Conservation (phyloP, 2,329 filamentous ascomycete genomes). For the Nemania sp. region DNA sequence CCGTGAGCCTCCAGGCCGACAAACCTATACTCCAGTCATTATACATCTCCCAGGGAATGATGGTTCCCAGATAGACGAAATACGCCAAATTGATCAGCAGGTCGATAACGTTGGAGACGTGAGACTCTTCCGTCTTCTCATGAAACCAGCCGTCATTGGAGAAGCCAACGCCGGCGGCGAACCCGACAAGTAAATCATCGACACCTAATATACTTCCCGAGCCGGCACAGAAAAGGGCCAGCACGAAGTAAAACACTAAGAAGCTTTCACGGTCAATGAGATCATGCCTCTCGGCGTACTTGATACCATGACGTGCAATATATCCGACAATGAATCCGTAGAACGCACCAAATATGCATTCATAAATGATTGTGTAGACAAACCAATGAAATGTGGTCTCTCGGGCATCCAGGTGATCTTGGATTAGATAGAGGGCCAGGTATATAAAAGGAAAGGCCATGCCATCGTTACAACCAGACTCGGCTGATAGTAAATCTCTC, state of each 20-base stretch:
- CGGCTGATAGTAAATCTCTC: slow-evolving; percentile 89
- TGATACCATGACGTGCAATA: slow-evolving; percentile 86
- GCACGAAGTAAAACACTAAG: slow-evolving; percentile 96
- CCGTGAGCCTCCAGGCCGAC: slow-evolving; percentile 86
- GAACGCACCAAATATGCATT: slow-evolving; percentile 90
- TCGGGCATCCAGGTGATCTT: slow-evolving; percentile 70
- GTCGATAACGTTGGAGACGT: slow-evolving; percentile 99
- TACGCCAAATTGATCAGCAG: slow-evolving; percentile 95
- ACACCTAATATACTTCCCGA: slow-evolving; percentile 89
- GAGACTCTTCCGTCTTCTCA: slow-evolving; percentile 96
- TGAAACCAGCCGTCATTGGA: slow-evolving; percentile 99
- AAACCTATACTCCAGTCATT: slow-evolving; percentile 76
- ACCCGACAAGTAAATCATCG: slow-evolving; percentile 93
- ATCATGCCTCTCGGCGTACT: slow-evolving; percentile 79
- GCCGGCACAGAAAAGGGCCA: slow-evolving; percentile 93
- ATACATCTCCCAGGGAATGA: slow-evolving; percentile 94
- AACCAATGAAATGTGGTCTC: slow-evolving; percentile 85
- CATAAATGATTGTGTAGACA: slow-evolving; percentile 87
- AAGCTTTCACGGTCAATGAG: slow-evolving; percentile 96
- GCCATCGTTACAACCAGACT: slow-evolving; percentile 98
- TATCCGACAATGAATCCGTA: slow-evolving; percentile 90
- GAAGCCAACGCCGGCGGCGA: slow-evolving; percentile 95
- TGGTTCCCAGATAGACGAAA: slow-evolving; percentile 96
- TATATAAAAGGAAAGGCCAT: slow-evolving; percentile 99
- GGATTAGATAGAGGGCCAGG: slow-evolving; percentile 85